A percentile compares a stretch with the other conserved stretches of the same genome.
Conservation (phyloP, 2,329 filamentous ascomycete species). For the Lizonia empirigonia region DNA sequence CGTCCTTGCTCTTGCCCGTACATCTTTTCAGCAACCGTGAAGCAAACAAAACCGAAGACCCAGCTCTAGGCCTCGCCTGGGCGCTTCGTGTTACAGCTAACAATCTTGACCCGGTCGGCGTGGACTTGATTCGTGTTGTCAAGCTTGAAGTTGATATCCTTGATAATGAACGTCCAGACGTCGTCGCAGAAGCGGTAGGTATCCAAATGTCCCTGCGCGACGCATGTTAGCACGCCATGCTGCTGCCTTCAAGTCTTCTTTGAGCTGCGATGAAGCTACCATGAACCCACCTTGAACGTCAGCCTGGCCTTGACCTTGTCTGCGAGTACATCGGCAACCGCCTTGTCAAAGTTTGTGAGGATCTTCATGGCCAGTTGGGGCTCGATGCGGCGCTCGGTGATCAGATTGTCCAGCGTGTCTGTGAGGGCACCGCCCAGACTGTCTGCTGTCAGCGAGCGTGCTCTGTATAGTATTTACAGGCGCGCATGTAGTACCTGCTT, state of each 20-base stretch:
- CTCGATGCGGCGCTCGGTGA: slow-evolving; percentile 92
- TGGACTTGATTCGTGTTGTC: slow-evolving; percentile 76
- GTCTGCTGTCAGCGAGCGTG: slow-evolving; percentile 37
- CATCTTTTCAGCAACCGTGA: slow-evolving; percentile 4
- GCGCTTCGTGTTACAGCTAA: slow-evolving; percentile 93
- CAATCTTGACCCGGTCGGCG: slow-evolving; percentile 97
- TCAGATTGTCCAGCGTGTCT: slow-evolving; percentile 95
- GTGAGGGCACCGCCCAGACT: slow-evolving; percentile 94
- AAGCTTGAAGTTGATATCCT: slow-evolving; percentile 98
- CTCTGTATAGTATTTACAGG: slow-evolving; percentile 12
- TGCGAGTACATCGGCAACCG: slow-evolving; percentile 86
- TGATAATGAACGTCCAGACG: slow-evolving; percentile 99
- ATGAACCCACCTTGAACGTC: slow-evolving; percentile 81
- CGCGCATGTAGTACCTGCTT: slow-evolving; percentile 75
- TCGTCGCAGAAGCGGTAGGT: slow-evolving; percentile 99
- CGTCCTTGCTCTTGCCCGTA: not conserved
- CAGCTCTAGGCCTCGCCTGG: slow-evolving; percentile 60
- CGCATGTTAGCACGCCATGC: slow-evolving; percentile 22
- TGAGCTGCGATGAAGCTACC: not conserved
- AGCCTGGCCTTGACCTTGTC: slow-evolving; percentile 91
- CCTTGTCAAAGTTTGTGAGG: slow-evolving; percentile 90
- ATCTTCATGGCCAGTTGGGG: slow-evolving; percentile 99
- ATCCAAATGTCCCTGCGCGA: slow-evolving; percentile 82
- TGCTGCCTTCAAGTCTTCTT: not conserved
- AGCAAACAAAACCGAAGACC: slow-evolving; percentile 9